Base-by-base conservation (phyloP, 192 early-diverging fungal genomes). In the Backusella australiensis region DNA sequence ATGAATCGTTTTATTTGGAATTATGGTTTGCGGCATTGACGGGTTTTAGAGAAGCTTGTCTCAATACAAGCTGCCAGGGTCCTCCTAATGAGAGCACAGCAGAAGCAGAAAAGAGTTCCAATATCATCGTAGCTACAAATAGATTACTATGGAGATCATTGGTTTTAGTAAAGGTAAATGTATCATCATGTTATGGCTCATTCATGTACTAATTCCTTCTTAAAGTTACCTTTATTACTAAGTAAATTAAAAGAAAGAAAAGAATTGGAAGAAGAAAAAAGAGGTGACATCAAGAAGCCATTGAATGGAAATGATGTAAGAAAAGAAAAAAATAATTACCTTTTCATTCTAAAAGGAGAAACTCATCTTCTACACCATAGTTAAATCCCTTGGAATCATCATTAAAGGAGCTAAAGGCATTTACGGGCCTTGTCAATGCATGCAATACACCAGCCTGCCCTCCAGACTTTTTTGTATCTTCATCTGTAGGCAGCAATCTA, bases 1-100 rank as follows among this genome's bases (percentile, higher is more conserved):
- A 86, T 78, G 80, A 78, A 38, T 76, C 76, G 1, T 84, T 86
- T 75, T 86, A 82, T 69, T 49, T 84, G 14, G 82, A 86, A 49
- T 49, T 86, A 34, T 84, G 82, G 85, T 44, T 86, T 11, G 46
- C 80, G 1, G 78, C 80, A 32, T 59, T 86, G 26, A 86, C 82
- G 15, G 85, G 85, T 39, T 70, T 86, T 21, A 77, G 83, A 12
- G 85, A 86, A 66, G 80, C 79, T n/a, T 76, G 66, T 11, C 42
- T 79, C 15, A 69, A 67, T 36, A 79, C 78, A 44, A 71, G 67
- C 19, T 79, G 78, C 35, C 72, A 79, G 26, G 63, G 52, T 6
- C 52, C 19, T 6, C 36, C 73, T 6, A 34, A 1, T 9, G 66
- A 68, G 15, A 23, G 38, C 34, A 14, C 6, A 6, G 38, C 17